Conservation (phyloP, 257 asterid species). For the Nicotiana paniculata region DNA sequence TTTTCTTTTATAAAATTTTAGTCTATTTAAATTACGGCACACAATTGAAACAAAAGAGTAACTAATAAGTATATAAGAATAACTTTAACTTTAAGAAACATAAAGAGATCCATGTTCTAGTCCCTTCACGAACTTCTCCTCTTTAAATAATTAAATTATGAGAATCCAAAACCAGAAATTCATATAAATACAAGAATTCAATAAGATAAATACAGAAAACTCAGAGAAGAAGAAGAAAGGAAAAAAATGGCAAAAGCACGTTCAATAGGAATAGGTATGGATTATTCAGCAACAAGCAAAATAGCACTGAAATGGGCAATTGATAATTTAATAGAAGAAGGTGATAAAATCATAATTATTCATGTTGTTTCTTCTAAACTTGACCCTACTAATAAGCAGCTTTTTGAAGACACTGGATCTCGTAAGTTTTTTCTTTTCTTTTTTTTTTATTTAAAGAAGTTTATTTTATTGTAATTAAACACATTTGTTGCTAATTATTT, state of each 20-base stretch:
- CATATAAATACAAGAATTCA: background rate
- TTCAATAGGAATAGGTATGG: constrained; percentile 61
- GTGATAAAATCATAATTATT: constrained; percentile 49
- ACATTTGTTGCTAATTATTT: background rate
- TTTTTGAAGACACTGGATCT: constrained; percentile 71
- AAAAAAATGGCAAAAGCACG: constrained; percentile 38
- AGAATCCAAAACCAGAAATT: background rate
- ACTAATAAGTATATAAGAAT: no score
- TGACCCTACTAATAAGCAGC: constrained; percentile 63
- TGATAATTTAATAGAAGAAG: constrained; percentile 48
- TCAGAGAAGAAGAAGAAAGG: background rate
- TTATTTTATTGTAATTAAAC: background rate
- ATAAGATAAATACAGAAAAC: background rate
- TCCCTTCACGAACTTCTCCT: constrained; percentile 38
- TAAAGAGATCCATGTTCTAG: constrained; percentile 21
- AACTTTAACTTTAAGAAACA: background rate
- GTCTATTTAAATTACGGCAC: no score
- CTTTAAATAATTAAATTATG: background rate
- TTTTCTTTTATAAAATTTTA: no score
- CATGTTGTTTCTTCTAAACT: constrained; percentile 68
- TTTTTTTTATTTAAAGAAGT: background rate
- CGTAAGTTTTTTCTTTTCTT: constrained; percentile 23
- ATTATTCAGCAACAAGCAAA: constrained; percentile 68
- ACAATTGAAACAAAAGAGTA: no score
- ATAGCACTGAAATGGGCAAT: constrained; percentile 60